phyloP scores from a whole-genome alignment of 371 early-diverging fungal species.

The Rhizopus stolonifer region DNA sequence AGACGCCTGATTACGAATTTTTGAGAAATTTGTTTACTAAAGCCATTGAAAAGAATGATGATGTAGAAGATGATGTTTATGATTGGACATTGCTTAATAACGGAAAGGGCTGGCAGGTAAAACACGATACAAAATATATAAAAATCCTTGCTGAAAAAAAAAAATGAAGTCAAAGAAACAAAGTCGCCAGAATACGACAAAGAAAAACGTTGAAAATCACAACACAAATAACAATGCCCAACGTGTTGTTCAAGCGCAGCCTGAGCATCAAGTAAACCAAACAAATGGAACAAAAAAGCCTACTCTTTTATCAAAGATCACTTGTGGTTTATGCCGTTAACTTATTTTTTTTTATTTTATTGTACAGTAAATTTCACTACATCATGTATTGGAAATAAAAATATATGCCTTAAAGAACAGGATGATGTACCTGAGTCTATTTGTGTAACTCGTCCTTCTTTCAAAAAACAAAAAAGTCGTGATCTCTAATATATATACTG shows the following conservation, averaged over 20 bases:
- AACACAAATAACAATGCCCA: too few relatives aligned
- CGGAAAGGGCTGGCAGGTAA: conserved; percentile 47
- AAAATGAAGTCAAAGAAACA: conserved; percentile 5
- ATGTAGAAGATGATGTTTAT: conserved; percentile 81
- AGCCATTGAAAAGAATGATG: conserved; percentile 67
- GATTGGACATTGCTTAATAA: conserved; percentile 84
- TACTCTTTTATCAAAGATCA: conserved; percentile 9
- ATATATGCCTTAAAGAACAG: too few relatives aligned
- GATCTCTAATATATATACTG: too few relatives aligned
- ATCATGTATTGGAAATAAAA: too few relatives aligned
- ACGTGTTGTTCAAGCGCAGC: background rate
- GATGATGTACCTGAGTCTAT: too few relatives aligned
- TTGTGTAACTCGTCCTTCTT: too few relatives aligned
- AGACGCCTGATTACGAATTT: conserved; percentile 65
- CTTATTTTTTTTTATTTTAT: background rate
- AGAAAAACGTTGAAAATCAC: conserved; percentile 8
- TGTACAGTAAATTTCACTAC: too few relatives aligned
- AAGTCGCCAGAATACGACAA: conserved; percentile 17
- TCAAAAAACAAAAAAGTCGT: too few relatives aligned
- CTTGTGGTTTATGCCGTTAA: conserved; percentile 21
- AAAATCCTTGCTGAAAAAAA: background rate
- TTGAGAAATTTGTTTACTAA: conserved; percentile 80
- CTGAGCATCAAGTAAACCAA: conserved; percentile 2
- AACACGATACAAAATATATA: background rate
- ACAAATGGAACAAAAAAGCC: conserved; percentile 1